These are phyloP conservation scores for Geotrichum aggregatum DNA, from an alignment of 1,139 yeast genomes.

Conservation along the genomic window DNA sequence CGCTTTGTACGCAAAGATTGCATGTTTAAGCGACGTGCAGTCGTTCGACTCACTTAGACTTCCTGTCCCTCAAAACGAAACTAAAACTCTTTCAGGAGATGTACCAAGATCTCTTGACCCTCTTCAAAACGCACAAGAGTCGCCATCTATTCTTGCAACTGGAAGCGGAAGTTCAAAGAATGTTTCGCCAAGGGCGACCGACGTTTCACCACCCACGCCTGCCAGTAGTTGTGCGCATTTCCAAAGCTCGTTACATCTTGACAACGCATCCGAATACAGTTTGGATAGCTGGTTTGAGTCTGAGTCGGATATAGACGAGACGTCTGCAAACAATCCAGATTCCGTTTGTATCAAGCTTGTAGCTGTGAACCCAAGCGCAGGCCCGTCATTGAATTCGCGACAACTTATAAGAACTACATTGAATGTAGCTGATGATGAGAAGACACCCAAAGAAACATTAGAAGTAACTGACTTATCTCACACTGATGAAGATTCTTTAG, in stretches of 20 bases:
- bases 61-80: neutral
- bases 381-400: neutral
- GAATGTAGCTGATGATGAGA: no score
- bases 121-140: no score
- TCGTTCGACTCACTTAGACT: constrained; percentile 5
- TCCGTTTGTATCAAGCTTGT: constrained; percentile 4
- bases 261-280: neutral
- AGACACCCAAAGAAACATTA: no score
- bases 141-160: no score
- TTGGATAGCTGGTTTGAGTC: constrained; percentile 6
- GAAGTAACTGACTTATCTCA: neutral
- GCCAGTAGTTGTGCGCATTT: neutral
- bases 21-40: constrained; percentile 9
- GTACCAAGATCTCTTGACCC: no score
- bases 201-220: neutral
- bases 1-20: constrained; percentile 2
- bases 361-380: neutral
- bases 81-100: no score
- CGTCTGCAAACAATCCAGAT: constrained; percentile 1
- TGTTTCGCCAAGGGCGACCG: no score
- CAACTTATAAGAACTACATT: neutral
- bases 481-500: constrained; percentile 1
- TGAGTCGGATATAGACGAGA: neutral
- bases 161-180: no score
- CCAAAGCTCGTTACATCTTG: neutral